Conservation (phyloP, 768 basidiomycete genomes). For the Gelatoporia subvermispora region DNA sequence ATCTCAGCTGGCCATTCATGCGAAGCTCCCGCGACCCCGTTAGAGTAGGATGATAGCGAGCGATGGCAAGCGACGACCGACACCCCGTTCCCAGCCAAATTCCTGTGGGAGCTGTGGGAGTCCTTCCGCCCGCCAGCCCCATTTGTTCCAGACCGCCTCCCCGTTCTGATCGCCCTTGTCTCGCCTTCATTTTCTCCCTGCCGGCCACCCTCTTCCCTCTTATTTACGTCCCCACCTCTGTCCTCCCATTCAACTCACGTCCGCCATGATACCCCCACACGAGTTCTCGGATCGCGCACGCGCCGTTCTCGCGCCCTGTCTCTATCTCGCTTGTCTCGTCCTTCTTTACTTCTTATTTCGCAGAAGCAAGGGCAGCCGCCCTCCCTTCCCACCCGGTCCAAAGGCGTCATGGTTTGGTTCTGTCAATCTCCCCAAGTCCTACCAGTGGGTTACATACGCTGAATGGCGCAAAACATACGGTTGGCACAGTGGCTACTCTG, state of each 20-base stretch:
- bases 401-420: constrained; percentile 32
- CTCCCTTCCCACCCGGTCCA: constrained; percentile 38
- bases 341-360: not conserved
- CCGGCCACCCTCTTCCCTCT: not conserved
- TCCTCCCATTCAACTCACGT: not conserved
- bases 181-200: not conserved
- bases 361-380: not conserved
- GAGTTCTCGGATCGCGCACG: not conserved
- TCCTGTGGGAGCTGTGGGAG: not conserved
- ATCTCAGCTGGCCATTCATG: too few relatives aligned
- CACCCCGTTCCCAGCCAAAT: too few relatives aligned
- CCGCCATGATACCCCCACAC: not conserved
- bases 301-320: constrained; percentile 10
- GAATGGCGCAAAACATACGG: constrained; percentile 41
- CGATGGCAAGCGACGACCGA: too few relatives aligned
- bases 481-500: constrained; percentile 10
- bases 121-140: not conserved
- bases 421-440: constrained; percentile 27
- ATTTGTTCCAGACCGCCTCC: not conserved
- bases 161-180: too few relatives aligned
- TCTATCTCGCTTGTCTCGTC: constrained; percentile 3
- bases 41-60: too few relatives aligned
- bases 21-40: too few relatives aligned
- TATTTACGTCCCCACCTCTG: not conserved
- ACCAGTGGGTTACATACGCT: constrained; percentile 44